phyloP scores from a whole-genome alignment of 352 stramenopile genomes.

The Phytophthora brassicae region DNA sequence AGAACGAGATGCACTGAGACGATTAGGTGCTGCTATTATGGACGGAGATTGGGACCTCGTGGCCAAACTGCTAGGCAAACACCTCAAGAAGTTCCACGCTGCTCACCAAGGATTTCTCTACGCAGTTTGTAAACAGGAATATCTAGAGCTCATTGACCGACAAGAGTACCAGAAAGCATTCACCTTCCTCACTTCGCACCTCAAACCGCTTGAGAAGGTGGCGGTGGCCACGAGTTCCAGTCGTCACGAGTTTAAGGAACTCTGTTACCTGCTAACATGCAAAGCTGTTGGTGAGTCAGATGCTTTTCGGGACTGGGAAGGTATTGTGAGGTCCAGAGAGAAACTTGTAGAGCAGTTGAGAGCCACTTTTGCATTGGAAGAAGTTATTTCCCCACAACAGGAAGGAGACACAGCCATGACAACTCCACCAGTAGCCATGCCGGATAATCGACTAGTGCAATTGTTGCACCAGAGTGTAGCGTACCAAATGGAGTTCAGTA shows the following conservation, averaged over 20 bases:
- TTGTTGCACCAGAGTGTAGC: constrained; percentile 85
- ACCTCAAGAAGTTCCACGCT: constrained; percentile 76
- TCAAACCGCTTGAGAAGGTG: constrained; percentile 88
- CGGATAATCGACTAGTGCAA: constrained; percentile 75
- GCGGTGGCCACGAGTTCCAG: constrained; percentile 58
- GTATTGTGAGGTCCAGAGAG: constrained; percentile 74
- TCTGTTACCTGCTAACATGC: constrained; percentile 90
- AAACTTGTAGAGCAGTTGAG: constrained; percentile 85
- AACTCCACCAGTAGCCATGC: constrained; percentile 43
- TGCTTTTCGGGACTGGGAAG: constrained; percentile 85
- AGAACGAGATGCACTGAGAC: constrained; percentile 71
- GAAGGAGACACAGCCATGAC: constrained; percentile 27
- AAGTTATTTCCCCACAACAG: constrained; percentile 57
- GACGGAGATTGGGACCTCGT: constrained; percentile 88
- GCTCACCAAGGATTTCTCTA: constrained; percentile 88
- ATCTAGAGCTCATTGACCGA: constrained; percentile 86
- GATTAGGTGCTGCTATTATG: constrained; percentile 74
- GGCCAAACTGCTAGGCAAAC: constrained; percentile 79
- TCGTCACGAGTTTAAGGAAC: constrained; percentile 87
- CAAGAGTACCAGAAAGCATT: constrained; percentile 91
- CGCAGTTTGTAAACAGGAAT: constrained; percentile 88
- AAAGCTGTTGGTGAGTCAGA: constrained; percentile 84
- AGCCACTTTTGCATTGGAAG: constrained; percentile 80
- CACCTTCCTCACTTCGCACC: constrained; percentile 87
- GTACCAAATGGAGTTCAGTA: constrained; percentile 91